Conservation (phyloP, 1,139 yeast genomes). For the Yamadazyma conglobata region DNA sequence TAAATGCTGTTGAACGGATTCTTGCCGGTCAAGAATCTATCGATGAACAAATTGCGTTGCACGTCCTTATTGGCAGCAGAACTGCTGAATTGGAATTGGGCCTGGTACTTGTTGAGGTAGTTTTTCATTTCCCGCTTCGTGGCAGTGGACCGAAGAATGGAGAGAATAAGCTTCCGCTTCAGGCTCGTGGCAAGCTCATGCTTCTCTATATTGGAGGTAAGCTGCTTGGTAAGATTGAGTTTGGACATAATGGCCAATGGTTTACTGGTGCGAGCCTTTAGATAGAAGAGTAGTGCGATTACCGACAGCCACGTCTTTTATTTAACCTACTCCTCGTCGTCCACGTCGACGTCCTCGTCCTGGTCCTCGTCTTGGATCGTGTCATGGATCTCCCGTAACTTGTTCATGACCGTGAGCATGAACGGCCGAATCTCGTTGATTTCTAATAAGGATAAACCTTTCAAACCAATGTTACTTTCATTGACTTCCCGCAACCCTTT, state of each 20-base stretch:
- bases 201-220: slow-evolving; percentile 38
- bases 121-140: slow-evolving; percentile 73
- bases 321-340: background rate
- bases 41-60: slow-evolving; percentile 38
- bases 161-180: slow-evolving; percentile 55
- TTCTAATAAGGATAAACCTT: slow-evolving; percentile 78
- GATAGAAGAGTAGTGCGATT: too few species aligned
- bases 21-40: slow-evolving; percentile 36
- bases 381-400: slow-evolving; percentile 53
- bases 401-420: slow-evolving; percentile 74
- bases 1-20: slow-evolving; percentile 35
- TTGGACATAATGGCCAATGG: too few species aligned
- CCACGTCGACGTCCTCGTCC: slow-evolving; percentile 15
- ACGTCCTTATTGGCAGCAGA: slow-evolving; percentile 20
- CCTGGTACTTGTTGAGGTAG: slow-evolving; percentile 58
- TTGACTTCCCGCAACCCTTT: slow-evolving; percentile 76
- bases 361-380: slow-evolving; percentile 26
- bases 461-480: slow-evolving; percentile 79
- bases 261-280: too few species aligned
- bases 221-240: slow-evolving; percentile 27
- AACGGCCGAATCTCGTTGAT: slow-evolving; percentile 87
- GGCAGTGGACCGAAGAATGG: slow-evolving; percentile 70
- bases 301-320: too few species aligned
- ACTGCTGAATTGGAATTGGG: slow-evolving; percentile 32
- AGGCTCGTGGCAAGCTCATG: slow-evolving; percentile 34